phyloP scores from a whole-genome alignment of 352 stramenopile species.

The Phytopythium aichiense region DNA sequence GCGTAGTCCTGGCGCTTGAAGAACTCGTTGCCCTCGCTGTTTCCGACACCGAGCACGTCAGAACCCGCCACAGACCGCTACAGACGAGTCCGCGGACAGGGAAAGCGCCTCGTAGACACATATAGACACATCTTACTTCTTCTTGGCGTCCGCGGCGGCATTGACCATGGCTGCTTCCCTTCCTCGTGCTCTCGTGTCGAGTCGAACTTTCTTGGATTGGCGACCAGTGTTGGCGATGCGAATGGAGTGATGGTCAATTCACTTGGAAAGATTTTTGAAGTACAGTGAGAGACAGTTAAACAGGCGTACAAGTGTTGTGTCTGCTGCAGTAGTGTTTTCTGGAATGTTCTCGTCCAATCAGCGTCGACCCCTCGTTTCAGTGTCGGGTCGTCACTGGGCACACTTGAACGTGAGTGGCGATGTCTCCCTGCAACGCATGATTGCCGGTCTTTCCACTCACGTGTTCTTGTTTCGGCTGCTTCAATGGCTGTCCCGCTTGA shows the following conservation, averaged over 20 bases:
- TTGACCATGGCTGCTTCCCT: constrained; percentile 40
- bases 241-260: not conserved
- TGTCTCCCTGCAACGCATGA: too few species aligned
- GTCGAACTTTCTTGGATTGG: not conserved
- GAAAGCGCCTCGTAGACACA: too few species aligned
- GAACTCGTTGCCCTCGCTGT: constrained; percentile 91
- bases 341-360: constrained; percentile 10
- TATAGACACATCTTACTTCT: constrained; percentile 49
- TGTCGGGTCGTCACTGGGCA: not conserved
- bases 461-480: too few species aligned
- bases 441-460: too few species aligned
- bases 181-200: not conserved
- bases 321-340: not conserved
- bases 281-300: constrained; percentile 6
- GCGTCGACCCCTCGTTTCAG: constrained; percentile 2
- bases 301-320: not conserved
- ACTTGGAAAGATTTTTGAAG: constrained; percentile 2
- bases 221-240: too few species aligned
- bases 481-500: too few species aligned
- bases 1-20: constrained; percentile 92
- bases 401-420: too few species aligned
- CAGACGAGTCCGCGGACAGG: not conserved
- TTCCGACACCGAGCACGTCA: not conserved
- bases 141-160: constrained; percentile 76
- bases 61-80: not conserved